Evolutionary conservation across 345 rosid species (phyloP), one percentile per base, ranked within the genome.

Genomic region (Brassica carinata): DNA sequence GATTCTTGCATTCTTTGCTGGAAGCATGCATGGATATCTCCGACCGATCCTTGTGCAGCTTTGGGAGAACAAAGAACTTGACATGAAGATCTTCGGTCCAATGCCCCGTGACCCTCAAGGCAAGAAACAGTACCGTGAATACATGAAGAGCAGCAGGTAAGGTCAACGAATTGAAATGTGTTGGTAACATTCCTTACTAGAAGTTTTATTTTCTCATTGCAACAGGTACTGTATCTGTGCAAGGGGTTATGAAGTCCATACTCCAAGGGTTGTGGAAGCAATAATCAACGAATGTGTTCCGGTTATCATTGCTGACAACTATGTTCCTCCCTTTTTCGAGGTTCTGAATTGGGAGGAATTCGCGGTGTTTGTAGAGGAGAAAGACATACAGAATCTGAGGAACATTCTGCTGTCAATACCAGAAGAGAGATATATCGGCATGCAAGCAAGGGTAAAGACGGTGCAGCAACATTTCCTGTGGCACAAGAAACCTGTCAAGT

Each of bases 241-340:
- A n/a, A 86, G 91, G 73, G 99, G 98, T 2, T 91, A 91, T 51
- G 94, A 92, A 83, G 98, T 92, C 48, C 93, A 90, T 86, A 91
- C 95, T 0, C 98, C 98, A 31, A 86, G 98, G 17, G 85, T 94
- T 34, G 94, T 94, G 1, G 98, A 92, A 76, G 91, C 98, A 23
- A 87, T 92, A 43, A 77, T 85, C 17, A 82, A 88, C 6, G 98
- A 91, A 80, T 94, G 98, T 36, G 90, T 94, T 61, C 98, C 96
- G 0, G 97, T 94, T 36, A 92, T 94, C 78, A 90, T 94, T 69
- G 87, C 98, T 2, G 97, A 94, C 76, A 94, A 92, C 66, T 94
- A 94, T 14, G 97, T 94, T 59, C 95, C 95, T 23, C 98, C 98
- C 0, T 87, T 94, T 80, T 88, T 94, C 3, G 99, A 92, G 90